These are phyloP conservation scores for Crataegus laevigata DNA, from an alignment of 306 rosid genomes.

Conservation along the genomic window DNA sequence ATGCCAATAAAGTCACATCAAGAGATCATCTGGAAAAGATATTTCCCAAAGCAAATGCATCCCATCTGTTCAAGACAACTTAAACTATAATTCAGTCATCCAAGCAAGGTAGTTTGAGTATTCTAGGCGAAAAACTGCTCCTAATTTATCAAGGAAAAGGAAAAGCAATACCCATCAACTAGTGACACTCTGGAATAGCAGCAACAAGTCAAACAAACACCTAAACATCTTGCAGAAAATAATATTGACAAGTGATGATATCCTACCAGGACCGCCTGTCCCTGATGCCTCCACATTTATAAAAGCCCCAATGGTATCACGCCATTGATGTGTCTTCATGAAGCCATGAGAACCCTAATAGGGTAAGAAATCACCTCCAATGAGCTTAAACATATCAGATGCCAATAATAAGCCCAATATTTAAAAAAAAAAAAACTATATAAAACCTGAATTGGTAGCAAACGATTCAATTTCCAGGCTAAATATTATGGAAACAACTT, in stretches of 20 bases:
- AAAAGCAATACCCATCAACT: background rate
- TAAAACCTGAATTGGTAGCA: background rate
- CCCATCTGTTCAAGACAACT: background rate
- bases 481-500: slow-evolving; percentile 25
- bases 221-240: slow-evolving; percentile 1
- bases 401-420: background rate
- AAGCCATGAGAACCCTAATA: slow-evolving; percentile 93
- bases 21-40: background rate
- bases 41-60: background rate
- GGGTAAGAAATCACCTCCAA: slow-evolving; percentile 17
- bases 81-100: background rate
- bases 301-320: slow-evolving; percentile 77
- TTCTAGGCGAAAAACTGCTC: background rate
- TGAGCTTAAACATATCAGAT: slow-evolving; percentile 20
- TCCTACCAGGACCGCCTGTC: slow-evolving; percentile 75
- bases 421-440: background rate
- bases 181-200: background rate
- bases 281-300: slow-evolving; percentile 97
- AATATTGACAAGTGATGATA: slow-evolving; percentile 12
- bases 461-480: background rate
- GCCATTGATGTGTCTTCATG: slow-evolving; percentile 92
- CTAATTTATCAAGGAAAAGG: background rate
- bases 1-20: background rate
- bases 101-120: background rate
- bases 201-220: background rate